phyloP scores from a whole-genome alignment of 2,329 filamentous ascomycete genomes.

The Pseudocercospora macadamiae region DNA sequence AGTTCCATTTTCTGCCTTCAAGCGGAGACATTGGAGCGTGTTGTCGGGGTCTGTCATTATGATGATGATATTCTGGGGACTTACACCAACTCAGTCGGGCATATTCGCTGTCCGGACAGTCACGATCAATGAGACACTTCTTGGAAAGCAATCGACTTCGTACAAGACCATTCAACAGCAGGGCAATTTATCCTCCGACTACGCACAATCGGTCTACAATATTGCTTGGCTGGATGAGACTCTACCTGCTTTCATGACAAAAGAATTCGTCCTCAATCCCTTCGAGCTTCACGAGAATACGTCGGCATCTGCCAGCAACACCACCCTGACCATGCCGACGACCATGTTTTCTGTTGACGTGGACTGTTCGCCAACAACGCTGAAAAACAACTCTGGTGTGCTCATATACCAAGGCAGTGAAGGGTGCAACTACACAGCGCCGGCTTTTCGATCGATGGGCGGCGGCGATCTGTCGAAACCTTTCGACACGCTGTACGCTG shows the following conservation, averaged over 20 bases:
- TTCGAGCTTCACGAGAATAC: slow-evolving; percentile 38
- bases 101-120: slow-evolving; percentile 48
- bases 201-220: slow-evolving; percentile 52
- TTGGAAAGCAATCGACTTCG: slow-evolving; percentile 20
- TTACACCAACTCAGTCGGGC: slow-evolving; percentile 61
- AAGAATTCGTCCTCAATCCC: slow-evolving; percentile 48
- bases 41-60: slow-evolving; percentile 54
- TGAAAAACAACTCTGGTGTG: slow-evolving; percentile 7
- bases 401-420: slow-evolving; percentile 27
- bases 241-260: slow-evolving; percentile 49
- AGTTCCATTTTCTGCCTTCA: slow-evolving; percentile 47
- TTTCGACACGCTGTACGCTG: slow-evolving; percentile 46
- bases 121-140: neutral
- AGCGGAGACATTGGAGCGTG: slow-evolving; percentile 53
- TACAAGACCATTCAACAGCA: slow-evolving; percentile 40
- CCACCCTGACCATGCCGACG: slow-evolving; percentile 35
- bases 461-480: slow-evolving; percentile 31
- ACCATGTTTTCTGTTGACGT: slow-evolving; percentile 41
- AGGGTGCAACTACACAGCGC: slow-evolving; percentile 31
- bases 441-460: slow-evolving; percentile 42
- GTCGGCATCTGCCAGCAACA: neutral
- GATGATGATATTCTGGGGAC: slow-evolving; percentile 57
- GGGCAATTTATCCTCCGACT: slow-evolving; percentile 38
- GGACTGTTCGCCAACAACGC: slow-evolving; percentile 33
- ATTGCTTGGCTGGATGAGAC: slow-evolving; percentile 52